These are phyloP conservation scores for Carex littledalei DNA, from an alignment of 176 grass and related monocot species.

Conservation along the genomic window DNA sequence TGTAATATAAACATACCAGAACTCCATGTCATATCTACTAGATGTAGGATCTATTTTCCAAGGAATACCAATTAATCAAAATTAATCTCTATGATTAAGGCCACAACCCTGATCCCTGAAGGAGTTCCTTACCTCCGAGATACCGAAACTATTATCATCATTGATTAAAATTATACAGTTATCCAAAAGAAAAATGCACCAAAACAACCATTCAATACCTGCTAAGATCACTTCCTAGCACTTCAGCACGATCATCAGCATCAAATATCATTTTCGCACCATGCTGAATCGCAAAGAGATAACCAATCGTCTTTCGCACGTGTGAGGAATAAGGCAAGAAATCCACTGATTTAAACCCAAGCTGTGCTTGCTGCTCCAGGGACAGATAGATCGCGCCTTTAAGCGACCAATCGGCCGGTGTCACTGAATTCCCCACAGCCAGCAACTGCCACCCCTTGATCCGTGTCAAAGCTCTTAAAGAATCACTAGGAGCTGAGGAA, in stretches of 20 bases:
- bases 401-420: slow-evolving; percentile 70
- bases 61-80: neutral
- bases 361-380: slow-evolving; percentile 76
- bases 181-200: neutral
- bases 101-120: neutral
- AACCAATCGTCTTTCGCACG: slow-evolving; percentile 83
- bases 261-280: slow-evolving; percentile 93
- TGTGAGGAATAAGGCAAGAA: slow-evolving; percentile 84
- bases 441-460: slow-evolving; percentile 94
- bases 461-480: slow-evolving; percentile 53
- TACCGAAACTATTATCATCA: neutral
- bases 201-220: slow-evolving; percentile 9
- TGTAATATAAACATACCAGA: neutral
- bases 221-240: slow-evolving; percentile 60
- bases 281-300: slow-evolving; percentile 94
- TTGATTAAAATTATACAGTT: neutral
- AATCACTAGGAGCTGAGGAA: slow-evolving; percentile 53
- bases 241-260: slow-evolving; percentile 85
- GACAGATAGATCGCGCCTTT: slow-evolving; percentile 97
- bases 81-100: neutral
- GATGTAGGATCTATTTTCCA: neutral
- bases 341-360: slow-evolving; percentile 87
- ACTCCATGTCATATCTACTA: neutral
- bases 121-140: neutral
- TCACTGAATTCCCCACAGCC: slow-evolving; percentile 76